phyloP scores from a whole-genome alignment of 140 eudicot species.

The Ambrosia hybrid region DNA sequence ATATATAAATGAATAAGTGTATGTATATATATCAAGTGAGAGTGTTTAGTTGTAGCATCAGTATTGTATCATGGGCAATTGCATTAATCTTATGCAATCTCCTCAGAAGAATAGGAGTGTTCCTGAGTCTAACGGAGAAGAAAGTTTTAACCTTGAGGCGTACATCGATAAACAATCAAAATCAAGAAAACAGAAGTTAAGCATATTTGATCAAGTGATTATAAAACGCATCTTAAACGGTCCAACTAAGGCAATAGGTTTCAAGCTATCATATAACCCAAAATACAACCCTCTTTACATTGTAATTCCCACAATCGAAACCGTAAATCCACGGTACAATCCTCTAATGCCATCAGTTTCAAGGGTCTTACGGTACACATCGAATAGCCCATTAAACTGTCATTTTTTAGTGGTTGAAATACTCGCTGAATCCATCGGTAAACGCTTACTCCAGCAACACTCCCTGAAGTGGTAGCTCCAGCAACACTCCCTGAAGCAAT shows the following conservation, averaged over 20 bases:
- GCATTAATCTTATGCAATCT: slow-evolving; percentile 12
- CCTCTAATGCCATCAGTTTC: slow-evolving; percentile 21
- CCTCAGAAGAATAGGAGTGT: slow-evolving; percentile 21
- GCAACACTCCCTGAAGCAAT: slow-evolving; percentile 99
- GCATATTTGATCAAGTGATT: not conserved
- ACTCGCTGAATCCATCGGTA: slow-evolving; percentile 67
- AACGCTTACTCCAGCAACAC: too few relatives aligned
- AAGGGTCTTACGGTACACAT: slow-evolving; percentile 78
- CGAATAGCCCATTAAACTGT: slow-evolving; percentile 71
- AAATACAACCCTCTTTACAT: slow-evolving; percentile 95
- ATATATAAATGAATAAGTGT: not conserved
- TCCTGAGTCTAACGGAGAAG: slow-evolving; percentile 25
- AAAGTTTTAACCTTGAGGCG: slow-evolving; percentile 16
- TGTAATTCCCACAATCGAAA: slow-evolving; percentile 86
- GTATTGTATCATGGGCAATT: slow-evolving; percentile 38
- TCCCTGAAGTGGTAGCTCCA: slow-evolving; percentile 99
- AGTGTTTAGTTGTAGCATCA: slow-evolving; percentile 10
- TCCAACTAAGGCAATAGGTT: slow-evolving; percentile 83
- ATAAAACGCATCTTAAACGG: slow-evolving; percentile 52
- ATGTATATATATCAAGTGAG: slow-evolving; percentile 4
- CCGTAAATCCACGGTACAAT: slow-evolving; percentile 89
- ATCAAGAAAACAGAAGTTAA: slow-evolving; percentile 9
- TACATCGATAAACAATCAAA: not conserved
- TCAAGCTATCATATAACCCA: slow-evolving; percentile 88
- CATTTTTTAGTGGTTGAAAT: slow-evolving; percentile 39